Conservation (phyloP, 1,284 basidiomycete species). For the Hortiboletus rubellus region DNA sequence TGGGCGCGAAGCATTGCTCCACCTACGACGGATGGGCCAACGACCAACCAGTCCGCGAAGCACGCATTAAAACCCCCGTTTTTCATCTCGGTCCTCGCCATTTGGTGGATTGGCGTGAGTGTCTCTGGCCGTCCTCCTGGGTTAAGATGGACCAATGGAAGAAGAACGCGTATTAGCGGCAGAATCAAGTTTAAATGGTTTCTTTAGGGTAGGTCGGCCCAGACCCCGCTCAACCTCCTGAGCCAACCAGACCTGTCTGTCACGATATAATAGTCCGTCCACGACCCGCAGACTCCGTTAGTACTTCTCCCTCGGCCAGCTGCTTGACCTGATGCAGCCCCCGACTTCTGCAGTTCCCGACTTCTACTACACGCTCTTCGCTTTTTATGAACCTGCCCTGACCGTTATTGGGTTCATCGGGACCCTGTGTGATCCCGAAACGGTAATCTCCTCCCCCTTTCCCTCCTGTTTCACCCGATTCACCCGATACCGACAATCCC, state of each 20-base stretch:
- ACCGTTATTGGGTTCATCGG: slow-evolving; percentile 65
- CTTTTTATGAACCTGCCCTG: slow-evolving; percentile 67
- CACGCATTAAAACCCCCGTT: slow-evolving; percentile 72
- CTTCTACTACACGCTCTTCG: slow-evolving; percentile 71
- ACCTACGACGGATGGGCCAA: slow-evolving; percentile 1
- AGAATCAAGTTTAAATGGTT: not conserved
- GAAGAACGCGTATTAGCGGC: not conserved
- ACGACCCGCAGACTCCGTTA: not conserved
- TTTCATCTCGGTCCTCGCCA: slow-evolving; percentile 72
- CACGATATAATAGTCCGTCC: slow-evolving; percentile 1
- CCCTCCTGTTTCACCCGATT: not conserved
- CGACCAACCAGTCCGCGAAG: slow-evolving; percentile 26
- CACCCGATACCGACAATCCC: slow-evolving; percentile 5
- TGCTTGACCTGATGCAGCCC: slow-evolving; percentile 32
- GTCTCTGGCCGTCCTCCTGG: slow-evolving; percentile 56
- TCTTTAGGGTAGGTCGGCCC: slow-evolving; percentile 42
- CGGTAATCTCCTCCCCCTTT: slow-evolving; percentile 40
- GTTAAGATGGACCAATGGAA: slow-evolving; percentile 51
- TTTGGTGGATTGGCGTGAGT: slow-evolving; percentile 56
- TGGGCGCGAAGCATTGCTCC: slow-evolving; percentile 34
- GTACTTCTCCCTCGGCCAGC: slow-evolving; percentile 8
- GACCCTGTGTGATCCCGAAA: slow-evolving; percentile 63
- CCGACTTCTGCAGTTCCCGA: slow-evolving; percentile 62
- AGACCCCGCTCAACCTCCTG: too few species aligned
- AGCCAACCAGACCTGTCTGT: too few species aligned